Conservation (phyloP, 441 rosid species). For the Melastoma candidum region DNA sequence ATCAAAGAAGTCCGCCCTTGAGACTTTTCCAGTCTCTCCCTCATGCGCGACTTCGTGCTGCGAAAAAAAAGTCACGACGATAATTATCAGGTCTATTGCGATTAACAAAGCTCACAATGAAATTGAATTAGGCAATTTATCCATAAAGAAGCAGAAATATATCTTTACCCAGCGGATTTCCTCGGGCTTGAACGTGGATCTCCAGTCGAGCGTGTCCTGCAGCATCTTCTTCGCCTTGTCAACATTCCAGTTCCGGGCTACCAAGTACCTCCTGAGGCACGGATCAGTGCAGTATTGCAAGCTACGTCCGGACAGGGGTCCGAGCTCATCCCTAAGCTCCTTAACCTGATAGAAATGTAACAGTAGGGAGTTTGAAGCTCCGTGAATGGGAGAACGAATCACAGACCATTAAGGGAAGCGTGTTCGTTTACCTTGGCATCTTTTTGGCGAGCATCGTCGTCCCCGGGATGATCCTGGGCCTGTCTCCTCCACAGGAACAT, state of each 20-base stretch:
- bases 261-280: slow-evolving; percentile 48
- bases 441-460: slow-evolving; percentile 29
- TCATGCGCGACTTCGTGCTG: slow-evolving; percentile 60
- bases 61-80: no score
- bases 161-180: slow-evolving; percentile 58
- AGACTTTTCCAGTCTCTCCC: slow-evolving; percentile 65
- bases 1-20: slow-evolving; percentile 60
- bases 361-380: no score
- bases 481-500: slow-evolving; percentile 47
- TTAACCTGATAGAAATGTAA: slow-evolving; percentile 25
- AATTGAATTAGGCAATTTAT: no score
- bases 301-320: slow-evolving; percentile 48
- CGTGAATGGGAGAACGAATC: no score
- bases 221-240: slow-evolving; percentile 55
- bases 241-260: slow-evolving; percentile 56
- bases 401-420: no score
- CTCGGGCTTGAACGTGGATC: slow-evolving; percentile 59
- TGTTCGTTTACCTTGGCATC: slow-evolving; percentile 44
- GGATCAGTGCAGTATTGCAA: slow-evolving; percentile 41
- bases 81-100: no score
- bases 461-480: slow-evolving; percentile 29
- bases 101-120: no score
- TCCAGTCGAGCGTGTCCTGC: slow-evolving; percentile 57
- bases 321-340: slow-evolving; percentile 41
- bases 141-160: no score